phyloP scores from a whole-genome alignment of 495 filamentous ascomycete species.

The Sordaria brevicollis region DNA sequence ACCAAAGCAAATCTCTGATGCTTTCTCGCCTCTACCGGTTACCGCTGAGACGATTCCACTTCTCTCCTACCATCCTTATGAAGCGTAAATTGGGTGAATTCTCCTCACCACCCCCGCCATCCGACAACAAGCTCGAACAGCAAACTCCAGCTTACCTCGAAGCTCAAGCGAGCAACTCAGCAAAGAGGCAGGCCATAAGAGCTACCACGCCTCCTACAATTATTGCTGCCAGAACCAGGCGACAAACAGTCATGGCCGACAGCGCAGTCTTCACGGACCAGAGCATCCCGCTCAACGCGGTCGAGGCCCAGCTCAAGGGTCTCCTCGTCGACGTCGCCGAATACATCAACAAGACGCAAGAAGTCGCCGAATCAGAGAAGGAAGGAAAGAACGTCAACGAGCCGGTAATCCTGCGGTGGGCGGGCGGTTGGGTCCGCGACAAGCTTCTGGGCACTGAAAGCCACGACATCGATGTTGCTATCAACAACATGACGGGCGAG shows the following conservation, averaged over 20 bases:
- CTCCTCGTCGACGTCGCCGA: constrained; percentile 67
- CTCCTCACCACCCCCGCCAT: neutral
- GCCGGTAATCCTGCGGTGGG: constrained; percentile 67
- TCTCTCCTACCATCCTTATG: constrained; percentile 2
- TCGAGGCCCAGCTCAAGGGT: constrained; percentile 56
- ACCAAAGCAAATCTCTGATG: neutral
- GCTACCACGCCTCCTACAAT: neutral
- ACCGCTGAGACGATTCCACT: neutral
- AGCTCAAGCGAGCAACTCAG: neutral
- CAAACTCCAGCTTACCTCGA: neutral
- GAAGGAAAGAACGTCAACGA: constrained; percentile 17
- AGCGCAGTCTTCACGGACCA: neutral
- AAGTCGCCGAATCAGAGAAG: neutral
- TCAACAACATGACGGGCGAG: constrained; percentile 90
- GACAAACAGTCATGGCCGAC: neutral
- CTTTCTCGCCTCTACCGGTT: neutral
- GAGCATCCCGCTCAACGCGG: constrained; percentile 41
- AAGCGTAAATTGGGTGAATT: constrained; percentile 12
- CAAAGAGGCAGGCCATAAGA: neutral
- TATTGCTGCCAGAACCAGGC: neutral
- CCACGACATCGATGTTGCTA: constrained; percentile 90
- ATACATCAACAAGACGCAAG: constrained; percentile 45
- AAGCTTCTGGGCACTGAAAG: constrained; percentile 75
- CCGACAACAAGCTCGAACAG: neutral
- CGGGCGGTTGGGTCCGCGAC: constrained; percentile 98